These are phyloP conservation scores for Cryptococcus amylolentus DNA, from an alignment of 1,284 basidiomycete species.

Conservation along the genomic window DNA sequence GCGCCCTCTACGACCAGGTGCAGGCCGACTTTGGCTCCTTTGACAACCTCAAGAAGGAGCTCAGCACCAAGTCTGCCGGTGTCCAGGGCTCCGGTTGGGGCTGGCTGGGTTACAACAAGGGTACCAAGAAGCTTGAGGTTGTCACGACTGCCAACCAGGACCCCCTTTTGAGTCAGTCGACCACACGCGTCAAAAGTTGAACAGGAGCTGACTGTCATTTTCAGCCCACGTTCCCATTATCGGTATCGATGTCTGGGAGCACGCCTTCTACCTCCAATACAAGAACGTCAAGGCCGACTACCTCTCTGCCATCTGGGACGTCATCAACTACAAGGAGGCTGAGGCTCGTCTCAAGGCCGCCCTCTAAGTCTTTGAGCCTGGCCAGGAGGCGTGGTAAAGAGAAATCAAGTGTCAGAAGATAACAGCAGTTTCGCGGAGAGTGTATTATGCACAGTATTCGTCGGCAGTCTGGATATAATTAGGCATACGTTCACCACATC, in stretches of 20 bases:
- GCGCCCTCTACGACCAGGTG: constrained; percentile 76
- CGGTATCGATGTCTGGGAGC: constrained; percentile 90
- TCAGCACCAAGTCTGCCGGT: constrained; percentile 84
- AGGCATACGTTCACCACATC: too few species aligned
- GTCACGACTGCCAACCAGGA: constrained; percentile 95
- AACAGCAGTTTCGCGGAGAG: not conserved
- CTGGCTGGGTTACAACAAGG: constrained; percentile 82
- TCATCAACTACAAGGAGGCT: constrained; percentile 88
- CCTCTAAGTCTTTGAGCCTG: constrained; percentile 10
- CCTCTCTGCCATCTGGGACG: constrained; percentile 84
- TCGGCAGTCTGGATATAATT: not conserved
- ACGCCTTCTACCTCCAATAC: constrained; percentile 75
- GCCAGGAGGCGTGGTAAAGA: not conserved
- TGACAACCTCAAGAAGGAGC: constrained; percentile 66
- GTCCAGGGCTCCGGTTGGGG: constrained; percentile 99
- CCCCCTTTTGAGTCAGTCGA: constrained; percentile 65
- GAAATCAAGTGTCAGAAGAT: not conserved
- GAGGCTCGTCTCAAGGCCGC: constrained; percentile 68
- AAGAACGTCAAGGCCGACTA: constrained; percentile 87
- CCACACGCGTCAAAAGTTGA: not conserved
- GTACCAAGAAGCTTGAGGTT: constrained; percentile 74
- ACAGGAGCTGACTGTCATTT: not conserved
- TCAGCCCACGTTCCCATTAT: constrained; percentile 81
- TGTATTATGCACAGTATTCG: not conserved
- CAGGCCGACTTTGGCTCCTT: constrained; percentile 79